Evolutionary conservation across 345 rosid species (phyloP), one percentile per base, ranked within the genome.

Genomic region (Lepidium aucheri): DNA sequence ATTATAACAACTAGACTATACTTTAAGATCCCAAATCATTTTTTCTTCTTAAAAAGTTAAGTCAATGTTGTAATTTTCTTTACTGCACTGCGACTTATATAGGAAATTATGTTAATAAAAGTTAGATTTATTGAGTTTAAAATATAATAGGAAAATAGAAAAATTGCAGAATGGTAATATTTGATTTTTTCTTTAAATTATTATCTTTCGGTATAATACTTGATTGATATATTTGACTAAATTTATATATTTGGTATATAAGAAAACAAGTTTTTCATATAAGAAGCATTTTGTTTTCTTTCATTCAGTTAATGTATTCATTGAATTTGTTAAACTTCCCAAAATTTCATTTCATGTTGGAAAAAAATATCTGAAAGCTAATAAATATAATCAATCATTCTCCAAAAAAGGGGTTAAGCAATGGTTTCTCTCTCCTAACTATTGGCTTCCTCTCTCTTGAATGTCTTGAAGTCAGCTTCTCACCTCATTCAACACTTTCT

Each of bases 381-480:
- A 2, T 16, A 20, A 20, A 20, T 1, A 20, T 1, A 1, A 65
- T 33, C 60, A 72, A 50, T 57, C 55, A 65, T 65, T 24, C 40
- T 49, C 20, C 59, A 28, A 52, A 28, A 33, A 46, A 10, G 11
- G 4, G 16, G 47, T 15, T 10, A 45, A 38, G 5, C 30, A 50
- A 33, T 28, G 35, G 58, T 16, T 56, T 64, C 9, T 56, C 39
- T 70, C 33, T 70, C 43, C 39, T 8, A 61, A 11, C 56, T 39
- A 44, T 71, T 63, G 36, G 55, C 64, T 49, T 33, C 22, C 71
- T 52, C 54, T 49, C 30, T 60, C 61, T 54, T 65, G 15, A 42
- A 59, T 52, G 38, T 36, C 39, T 44, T 52, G 8, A 53, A 73
- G 30, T 52, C 77, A 52, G 73, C 67, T 53, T 73, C 72, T 12